Evolutionary conservation across 2,329 filamentous ascomycete genomes (phyloP).

Genomic region (Arthrobotrys pseudoclavata): DNA sequence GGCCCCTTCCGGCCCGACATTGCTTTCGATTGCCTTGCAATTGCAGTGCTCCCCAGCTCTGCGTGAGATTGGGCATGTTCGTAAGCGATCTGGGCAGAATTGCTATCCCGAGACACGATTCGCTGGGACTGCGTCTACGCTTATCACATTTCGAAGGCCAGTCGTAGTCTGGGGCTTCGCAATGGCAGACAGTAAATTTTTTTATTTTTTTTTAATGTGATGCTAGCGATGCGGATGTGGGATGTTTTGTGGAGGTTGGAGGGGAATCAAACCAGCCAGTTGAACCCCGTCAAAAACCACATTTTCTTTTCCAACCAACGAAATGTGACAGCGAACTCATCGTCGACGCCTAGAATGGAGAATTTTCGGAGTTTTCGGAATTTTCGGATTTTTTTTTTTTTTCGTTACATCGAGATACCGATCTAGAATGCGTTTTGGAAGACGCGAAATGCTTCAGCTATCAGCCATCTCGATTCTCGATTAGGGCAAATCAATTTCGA

Average conservation of each 20-base stretch:
- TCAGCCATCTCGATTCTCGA: conserved; percentile 30
- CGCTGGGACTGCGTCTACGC: conserved; percentile 42
- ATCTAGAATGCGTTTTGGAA: conserved; percentile 4
- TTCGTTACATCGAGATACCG: conserved; percentile 7
- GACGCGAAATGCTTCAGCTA: conserved; percentile 12
- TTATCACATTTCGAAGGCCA: conserved; percentile 41
- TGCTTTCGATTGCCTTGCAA: conserved; percentile 23
- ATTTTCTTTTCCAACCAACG: conserved; percentile 37
- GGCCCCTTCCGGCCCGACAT: conserved; percentile 32
- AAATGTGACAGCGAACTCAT: conserved; percentile 46
- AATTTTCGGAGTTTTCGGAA: conserved; percentile 25
- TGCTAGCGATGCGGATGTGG: conserved; percentile 27
- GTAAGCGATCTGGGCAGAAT: conserved; percentile 20
- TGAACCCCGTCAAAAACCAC: conserved; percentile 28
- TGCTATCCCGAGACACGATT: conserved; percentile 42
- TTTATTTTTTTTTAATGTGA: conserved; percentile 9
- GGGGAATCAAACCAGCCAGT: conserved; percentile 29
- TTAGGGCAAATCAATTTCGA: conserved; percentile 23
- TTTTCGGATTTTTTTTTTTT: conserved; percentile 6
- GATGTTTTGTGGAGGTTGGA: conserved; percentile 37
- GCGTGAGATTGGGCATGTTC: conserved; percentile 36
- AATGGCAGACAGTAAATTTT: conserved; percentile 23
- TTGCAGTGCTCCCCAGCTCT: conserved; percentile 7
- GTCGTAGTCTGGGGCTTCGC: conserved; percentile 35
- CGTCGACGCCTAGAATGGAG: conserved; percentile 20